Conservation (phyloP, 352 stramenopile species). For the Pythium sukuiense region DNA sequence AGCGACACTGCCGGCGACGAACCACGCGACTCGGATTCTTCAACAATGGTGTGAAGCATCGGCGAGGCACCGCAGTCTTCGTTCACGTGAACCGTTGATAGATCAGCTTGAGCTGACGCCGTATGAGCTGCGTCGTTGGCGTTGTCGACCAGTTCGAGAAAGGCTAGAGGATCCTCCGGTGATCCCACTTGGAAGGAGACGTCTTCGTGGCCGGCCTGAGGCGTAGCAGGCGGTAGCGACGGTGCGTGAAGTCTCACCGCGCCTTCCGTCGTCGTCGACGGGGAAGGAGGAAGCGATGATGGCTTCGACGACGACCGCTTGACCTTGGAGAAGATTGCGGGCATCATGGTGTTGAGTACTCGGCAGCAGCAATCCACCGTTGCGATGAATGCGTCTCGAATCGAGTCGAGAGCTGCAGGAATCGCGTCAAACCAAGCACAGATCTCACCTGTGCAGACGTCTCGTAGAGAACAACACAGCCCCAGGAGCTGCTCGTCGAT, state of each 20-base stretch:
- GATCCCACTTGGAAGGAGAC: not conserved
- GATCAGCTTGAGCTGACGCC: not conserved
- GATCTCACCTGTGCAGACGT: conserved; percentile 13
- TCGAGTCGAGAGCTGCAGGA: conserved; percentile 11
- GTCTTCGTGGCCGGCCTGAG: not conserved
- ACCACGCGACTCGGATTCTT: not conserved
- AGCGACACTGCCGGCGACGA: not conserved
- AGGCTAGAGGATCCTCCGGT: not conserved
- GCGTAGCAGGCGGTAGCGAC: conserved; percentile 6
- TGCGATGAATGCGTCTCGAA: conserved; percentile 12
- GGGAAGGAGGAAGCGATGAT: not conserved
- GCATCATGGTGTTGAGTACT: not conserved
- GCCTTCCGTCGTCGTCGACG: not conserved
- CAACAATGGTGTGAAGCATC: not conserved
- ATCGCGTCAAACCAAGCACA: conserved; percentile 12
- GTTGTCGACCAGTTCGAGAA: not conserved
- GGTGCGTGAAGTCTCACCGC: not conserved
- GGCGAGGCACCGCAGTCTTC: not conserved
- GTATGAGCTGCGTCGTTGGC: not conserved
- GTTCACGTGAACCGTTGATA: not conserved
- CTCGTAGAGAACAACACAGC: conserved; percentile 12
- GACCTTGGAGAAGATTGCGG: not conserved
- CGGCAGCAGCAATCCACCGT: conserved; percentile 11
- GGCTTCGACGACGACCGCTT: not conserved
- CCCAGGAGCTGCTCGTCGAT: conserved; percentile 14